A percentile compares a stretch with the other conserved stretches of the same genome.
Evolutionary conservation across 2,329 filamentous ascomycete species (phyloP).

Genomic region (Monilinia fructigena): DNA sequence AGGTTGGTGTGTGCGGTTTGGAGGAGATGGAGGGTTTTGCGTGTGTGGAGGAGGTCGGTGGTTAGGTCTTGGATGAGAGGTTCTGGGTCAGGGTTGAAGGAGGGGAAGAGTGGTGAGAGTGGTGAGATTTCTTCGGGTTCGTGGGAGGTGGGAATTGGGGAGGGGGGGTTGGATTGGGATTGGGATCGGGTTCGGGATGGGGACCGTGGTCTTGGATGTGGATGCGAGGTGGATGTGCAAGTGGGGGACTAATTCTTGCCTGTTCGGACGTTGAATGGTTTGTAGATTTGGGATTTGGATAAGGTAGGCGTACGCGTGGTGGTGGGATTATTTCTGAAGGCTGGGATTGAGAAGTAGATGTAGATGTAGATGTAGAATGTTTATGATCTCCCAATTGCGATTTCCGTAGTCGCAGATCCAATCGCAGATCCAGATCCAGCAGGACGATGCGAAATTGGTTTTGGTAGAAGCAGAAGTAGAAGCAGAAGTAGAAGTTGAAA

Average conservation of each 20-base stretch:
- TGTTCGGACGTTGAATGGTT: not conserved
- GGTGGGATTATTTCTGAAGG: not conserved
- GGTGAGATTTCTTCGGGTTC: not conserved
- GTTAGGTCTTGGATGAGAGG: slow-evolving; percentile 2
- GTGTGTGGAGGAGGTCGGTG: slow-evolving; percentile 17
- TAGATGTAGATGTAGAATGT: not conserved
- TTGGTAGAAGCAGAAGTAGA: not conserved
- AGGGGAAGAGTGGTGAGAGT: not conserved
- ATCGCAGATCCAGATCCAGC: not conserved
- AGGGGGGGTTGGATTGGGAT: not conserved
- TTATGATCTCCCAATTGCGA: not conserved
- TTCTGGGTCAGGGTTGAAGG: not conserved
- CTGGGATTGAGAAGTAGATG: not conserved
- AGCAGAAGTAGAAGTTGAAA: not conserved
- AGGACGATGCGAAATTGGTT: not conserved
- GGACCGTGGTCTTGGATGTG: not conserved
- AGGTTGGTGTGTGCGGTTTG: slow-evolving; percentile 54
- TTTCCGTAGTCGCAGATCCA: not conserved
- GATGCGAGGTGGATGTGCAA: not conserved
- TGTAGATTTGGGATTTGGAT: not conserved
- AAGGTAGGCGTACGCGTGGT: slow-evolving; percentile 8
- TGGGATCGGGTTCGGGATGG: not conserved
- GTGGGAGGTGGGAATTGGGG: not conserved
- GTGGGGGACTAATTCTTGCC: slow-evolving; percentile 7
- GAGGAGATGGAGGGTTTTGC: slow-evolving; percentile 50